Percentiles rank a stretch among this genome's conserved stretches.
Evolutionary conservation across 768 basidiomycete species (phyloP).

Genomic region (Suillus occidentalis): DNA sequence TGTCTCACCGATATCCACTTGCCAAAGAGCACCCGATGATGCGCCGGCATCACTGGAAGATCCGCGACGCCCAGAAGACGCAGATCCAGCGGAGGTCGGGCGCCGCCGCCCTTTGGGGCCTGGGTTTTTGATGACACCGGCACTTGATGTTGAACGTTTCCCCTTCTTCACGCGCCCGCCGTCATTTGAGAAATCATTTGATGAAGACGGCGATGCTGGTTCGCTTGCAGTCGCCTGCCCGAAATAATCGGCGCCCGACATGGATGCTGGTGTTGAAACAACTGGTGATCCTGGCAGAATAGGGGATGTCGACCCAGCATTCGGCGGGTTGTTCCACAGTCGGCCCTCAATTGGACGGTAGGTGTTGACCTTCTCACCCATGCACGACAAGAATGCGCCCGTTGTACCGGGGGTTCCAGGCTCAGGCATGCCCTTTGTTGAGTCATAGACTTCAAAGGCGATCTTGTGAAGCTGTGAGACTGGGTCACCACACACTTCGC

Average conservation of each 20-base stretch:
- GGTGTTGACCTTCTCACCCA: conserved; percentile 92
- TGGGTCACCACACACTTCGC: conserved; percentile 90
- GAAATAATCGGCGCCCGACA: conserved; percentile 67
- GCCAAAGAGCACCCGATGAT: conserved; percentile 81
- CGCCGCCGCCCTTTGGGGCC: conserved; percentile 58
- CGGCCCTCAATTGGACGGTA: conserved; percentile 84
- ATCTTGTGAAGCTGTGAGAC: conserved; percentile 97
- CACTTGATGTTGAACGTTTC: conserved; percentile 76
- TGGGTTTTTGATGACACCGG: conserved; percentile 43
- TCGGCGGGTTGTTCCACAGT: conserved; percentile 61
- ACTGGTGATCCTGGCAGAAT: conserved; percentile 70
- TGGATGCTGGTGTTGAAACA: conserved; percentile 58
- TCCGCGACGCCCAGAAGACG: conserved; percentile 65
- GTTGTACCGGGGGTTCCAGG: conserved; percentile 75
- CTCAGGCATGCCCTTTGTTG: conserved; percentile 65
- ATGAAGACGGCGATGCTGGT: conserved; percentile 60
- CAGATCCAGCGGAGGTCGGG: conserved; percentile 75
- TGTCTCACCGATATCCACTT: conserved; percentile 89
- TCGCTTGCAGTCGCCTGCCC: conserved; percentile 57
- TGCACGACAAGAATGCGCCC: conserved; percentile 85
- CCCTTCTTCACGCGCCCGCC: conserved; percentile 81
- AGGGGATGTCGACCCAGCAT: conserved; percentile 51
- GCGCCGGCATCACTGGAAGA: conserved; percentile 66
- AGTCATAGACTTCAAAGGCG: conserved; percentile 87
- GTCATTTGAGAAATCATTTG: conserved; percentile 76